These are phyloP conservation scores for Macrolepiota fuliginosa DNA, from an alignment of 768 basidiomycete genomes.

Conservation along the genomic window DNA sequence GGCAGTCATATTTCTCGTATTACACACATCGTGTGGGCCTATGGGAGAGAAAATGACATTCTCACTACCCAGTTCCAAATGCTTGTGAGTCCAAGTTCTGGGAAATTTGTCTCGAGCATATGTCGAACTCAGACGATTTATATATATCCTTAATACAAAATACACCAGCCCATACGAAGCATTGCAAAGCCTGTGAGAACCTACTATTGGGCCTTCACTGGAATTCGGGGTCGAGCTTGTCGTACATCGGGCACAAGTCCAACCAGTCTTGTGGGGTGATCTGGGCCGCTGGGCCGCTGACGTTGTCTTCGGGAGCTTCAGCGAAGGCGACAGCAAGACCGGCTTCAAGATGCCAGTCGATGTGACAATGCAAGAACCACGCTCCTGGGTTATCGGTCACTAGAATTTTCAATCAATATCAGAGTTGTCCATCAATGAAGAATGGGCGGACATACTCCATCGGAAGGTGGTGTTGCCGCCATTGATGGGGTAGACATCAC, in stretches of 20 bases:
- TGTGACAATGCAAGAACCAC: constrained; percentile 22
- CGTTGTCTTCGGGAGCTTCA: constrained; percentile 28
- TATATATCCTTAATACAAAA: not conserved
- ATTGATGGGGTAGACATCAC: constrained; percentile 16
- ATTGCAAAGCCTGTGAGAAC: not conserved
- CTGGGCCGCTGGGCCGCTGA: constrained; percentile 21
- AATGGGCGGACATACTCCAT: not conserved
- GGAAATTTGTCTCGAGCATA: not conserved
- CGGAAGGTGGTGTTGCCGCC: constrained; percentile 17
- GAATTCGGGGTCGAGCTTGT: constrained; percentile 17
- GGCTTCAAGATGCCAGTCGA: constrained; percentile 36
- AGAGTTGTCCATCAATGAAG: not conserved
- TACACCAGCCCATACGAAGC: not conserved
- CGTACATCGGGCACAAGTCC: constrained; percentile 17
- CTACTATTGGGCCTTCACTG: constrained; percentile 12
- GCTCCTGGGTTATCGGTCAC: constrained; percentile 21
- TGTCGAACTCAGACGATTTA: not conserved
- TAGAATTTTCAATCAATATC: not conserved
- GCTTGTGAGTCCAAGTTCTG: not conserved
- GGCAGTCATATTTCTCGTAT: not conserved
- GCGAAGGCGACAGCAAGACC: constrained; percentile 39
- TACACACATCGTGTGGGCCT: not conserved
- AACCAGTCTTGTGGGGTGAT: constrained; percentile 25
- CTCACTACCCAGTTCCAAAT: too few relatives aligned
- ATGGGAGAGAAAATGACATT: not conserved